Evolutionary conservation across 371 early-diverging fungal species (phyloP), one percentile per base, ranked within the genome.

Genomic region (Syncephalastrum monosporum): DNA sequence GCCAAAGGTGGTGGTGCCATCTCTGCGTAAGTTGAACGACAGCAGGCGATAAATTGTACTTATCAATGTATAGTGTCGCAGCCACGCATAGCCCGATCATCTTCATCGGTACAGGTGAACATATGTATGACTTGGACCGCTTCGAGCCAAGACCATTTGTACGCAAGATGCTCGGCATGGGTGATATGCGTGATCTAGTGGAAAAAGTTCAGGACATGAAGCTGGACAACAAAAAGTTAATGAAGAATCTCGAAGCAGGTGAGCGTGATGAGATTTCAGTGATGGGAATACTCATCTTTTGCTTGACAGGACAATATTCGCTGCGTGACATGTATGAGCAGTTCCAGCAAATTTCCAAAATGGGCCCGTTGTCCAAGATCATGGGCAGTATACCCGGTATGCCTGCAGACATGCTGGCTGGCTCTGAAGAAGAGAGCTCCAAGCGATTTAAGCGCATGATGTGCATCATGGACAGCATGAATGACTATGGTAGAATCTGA

Each of bases 1-100:
- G 96, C 96, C 29, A 99, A 98, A 72, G 99, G 99, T 72, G 99
- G 99, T 72, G 99, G 99, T 71, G 99, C 99, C 25, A 94, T 99
- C 46, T 96, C 96, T 55, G 99, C 99, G 74, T 87, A 85, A 72
- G 74, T 65, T n/a, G 10, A 14, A 6, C 17, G 13, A 4, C 12
- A 3, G 14, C 16, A 25, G 3, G 7, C 17, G 23, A 38, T 52
- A 5, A 16, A 15, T 27, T 17, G 23, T 23, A 24, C 16, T 13
- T 12, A n/a, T 29, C 10, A 45, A 43, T 56, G 14, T 33, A 49
- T 61, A 88, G 87, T 54, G 99, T 99, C 25, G 99, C 99, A 17
- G 97, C 99, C 7, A 99, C 99, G 2, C 82, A 90, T 12, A 94
- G 94, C 69, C 99, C 99, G 4, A 98, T 99, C 57, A 86, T 96